Evolutionary conservation across 2,329 filamentous ascomycete genomes (phyloP).

Genomic region (Fusarium nurragi): DNA sequence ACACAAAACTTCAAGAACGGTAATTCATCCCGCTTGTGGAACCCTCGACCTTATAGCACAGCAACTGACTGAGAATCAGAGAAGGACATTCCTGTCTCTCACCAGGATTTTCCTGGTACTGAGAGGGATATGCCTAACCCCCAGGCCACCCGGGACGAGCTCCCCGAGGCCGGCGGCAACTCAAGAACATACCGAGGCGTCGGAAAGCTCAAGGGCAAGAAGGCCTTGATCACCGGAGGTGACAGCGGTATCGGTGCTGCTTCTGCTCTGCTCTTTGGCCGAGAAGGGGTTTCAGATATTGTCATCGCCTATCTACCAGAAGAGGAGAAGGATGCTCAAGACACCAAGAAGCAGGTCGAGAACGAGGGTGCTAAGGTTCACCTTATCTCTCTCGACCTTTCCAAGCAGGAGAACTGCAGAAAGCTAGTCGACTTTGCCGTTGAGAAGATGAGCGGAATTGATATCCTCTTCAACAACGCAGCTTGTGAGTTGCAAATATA

Average conservation of each 20-base stretch:
- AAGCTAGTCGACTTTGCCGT: slow-evolving; percentile 73
- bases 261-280: slow-evolving; percentile 78
- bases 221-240: slow-evolving; percentile 82
- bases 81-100: slow-evolving; percentile 41
- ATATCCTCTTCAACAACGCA: slow-evolving; percentile 80
- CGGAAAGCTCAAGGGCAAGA: slow-evolving; percentile 78
- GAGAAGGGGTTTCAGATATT: slow-evolving; percentile 76
- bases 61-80: slow-evolving; percentile 48
- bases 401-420: slow-evolving; percentile 72
- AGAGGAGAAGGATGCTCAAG: slow-evolving; percentile 79
- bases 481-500: slow-evolving; percentile 65
- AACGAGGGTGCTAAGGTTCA: slow-evolving; percentile 72
- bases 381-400: slow-evolving; percentile 71
- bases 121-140: slow-evolving; percentile 45
- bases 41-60: too few species aligned
- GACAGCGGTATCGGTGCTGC: slow-evolving; percentile 83
- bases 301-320: slow-evolving; percentile 78
- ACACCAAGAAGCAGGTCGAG: slow-evolving; percentile 77
- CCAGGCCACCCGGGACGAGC: slow-evolving; percentile 67
- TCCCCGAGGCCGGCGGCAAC: slow-evolving; percentile 74
- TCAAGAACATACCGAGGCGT: slow-evolving; percentile 78
- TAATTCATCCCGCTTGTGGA: background rate
- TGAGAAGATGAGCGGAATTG: slow-evolving; percentile 72
- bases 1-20: slow-evolving; percentile 39
- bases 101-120: slow-evolving; percentile 46